Evolutionary conservation across 2,329 filamentous ascomycete species (phyloP), one percentile per base, ranked within the genome.

Genomic region (Domatiomyces catenatus): DNA sequence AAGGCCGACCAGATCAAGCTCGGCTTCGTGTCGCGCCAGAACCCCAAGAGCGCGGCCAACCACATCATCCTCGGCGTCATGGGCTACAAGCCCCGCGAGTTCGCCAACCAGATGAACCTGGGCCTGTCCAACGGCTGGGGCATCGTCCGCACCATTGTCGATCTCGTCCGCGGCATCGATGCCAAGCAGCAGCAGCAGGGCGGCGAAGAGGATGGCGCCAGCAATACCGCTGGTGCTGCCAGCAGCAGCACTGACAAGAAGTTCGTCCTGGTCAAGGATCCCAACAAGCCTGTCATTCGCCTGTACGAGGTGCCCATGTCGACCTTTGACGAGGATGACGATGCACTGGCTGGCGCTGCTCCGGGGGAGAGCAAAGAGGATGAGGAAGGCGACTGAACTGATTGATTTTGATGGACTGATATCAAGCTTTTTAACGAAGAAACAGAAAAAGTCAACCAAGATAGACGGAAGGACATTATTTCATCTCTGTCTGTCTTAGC

Each of bases 1-100:
- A 89, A 89, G 72, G 89, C 92, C n/a, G 92, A 98, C 66, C 76
- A 88, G 59, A 95, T 98, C 88, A 98, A 96, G 76, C 81, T 98
- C 67, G 92, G 90, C 62, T 98, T 98, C 72, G 88, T 98, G 56
- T 95, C 90, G 49, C 88, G 92, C 63, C 79, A 81, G 61, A 94
- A 90, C 75, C 90, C 92, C 59, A 90, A 92, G 74, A 81, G 79
- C 62, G 88, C 92, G 65, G 85, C 94, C 66, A 87, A 87, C 69
- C 92, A 98, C 71, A 85, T 96, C 64, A 81, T 98, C 58, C 81
- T 98, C 48, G 92, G 92, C 61, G 92, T 98, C 51, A 78, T 95
- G 28, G 89, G 89, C 69, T 96, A 94, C 83, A 98, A 98, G 76
- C 92, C 92, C 39, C 83, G 86, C 62, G 93, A 98, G 66, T 96